These are phyloP conservation scores for Fraxinus floribunda DNA, from an alignment of 305 asterid genomes.

Conservation along the genomic window DNA sequence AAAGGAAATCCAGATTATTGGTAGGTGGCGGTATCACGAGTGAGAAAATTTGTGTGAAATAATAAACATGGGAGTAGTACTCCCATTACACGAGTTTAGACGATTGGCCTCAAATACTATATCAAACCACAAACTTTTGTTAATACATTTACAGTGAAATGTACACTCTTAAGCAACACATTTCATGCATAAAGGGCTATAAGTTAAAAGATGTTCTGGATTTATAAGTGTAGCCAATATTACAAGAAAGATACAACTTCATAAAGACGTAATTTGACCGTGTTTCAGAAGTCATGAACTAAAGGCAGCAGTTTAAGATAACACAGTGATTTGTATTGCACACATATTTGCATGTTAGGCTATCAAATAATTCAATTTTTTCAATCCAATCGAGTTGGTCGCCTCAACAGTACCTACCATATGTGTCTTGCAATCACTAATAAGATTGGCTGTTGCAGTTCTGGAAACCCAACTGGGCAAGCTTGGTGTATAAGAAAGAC, in stretches of 20 bases:
- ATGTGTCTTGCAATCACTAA: constrained; percentile 90
- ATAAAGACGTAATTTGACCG: not conserved
- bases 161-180: not conserved
- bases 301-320: not conserved
- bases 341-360: not conserved
- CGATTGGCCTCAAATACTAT: not conserved
- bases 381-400: constrained; percentile 68
- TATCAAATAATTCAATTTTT: constrained; percentile 87
- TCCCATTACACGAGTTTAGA: not conserved
- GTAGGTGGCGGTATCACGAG: not conserved
- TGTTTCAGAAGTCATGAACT: not conserved
- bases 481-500: constrained; percentile 54
- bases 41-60: not conserved
- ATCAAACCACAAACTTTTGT: not conserved
- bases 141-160: not conserved
- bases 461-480: constrained; percentile 87
- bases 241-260: not conserved
- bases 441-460: constrained; percentile 85
- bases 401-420: constrained; percentile 51
- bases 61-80: not conserved
- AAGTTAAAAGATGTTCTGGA: not conserved
- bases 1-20: not conserved
- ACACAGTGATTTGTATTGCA: not conserved
- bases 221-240: not conserved
- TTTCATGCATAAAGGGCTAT: not conserved